A percentile compares a stretch with the other conserved stretches of the same genome.
Evolutionary conservation across 176 grass and related monocot species (phyloP).

Genomic region (Canna indica): DNA sequence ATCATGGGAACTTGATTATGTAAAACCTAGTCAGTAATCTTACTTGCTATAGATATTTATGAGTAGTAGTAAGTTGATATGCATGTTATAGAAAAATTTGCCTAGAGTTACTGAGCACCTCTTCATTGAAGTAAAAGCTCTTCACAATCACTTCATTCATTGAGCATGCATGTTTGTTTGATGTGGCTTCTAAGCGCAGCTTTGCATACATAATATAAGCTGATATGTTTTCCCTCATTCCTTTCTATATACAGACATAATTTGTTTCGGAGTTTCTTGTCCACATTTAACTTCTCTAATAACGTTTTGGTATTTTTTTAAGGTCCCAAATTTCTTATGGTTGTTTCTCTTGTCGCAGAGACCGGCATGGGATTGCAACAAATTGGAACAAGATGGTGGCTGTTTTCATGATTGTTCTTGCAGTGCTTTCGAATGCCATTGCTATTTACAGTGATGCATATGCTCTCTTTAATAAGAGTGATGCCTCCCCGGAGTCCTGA

Average conservation of each 20-base stretch:
- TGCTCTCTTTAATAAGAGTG: slow-evolving; percentile 48
- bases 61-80: not conserved
- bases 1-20: not conserved
- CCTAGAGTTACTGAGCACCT: not conserved
- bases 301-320: no score
- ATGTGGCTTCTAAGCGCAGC: not conserved
- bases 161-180: not conserved
- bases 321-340: not conserved
- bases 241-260: not conserved
- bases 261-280: not conserved
- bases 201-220: not conserved
- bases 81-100: not conserved
- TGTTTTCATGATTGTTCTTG: slow-evolving; percentile 76
- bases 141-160: not conserved
- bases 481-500: slow-evolving; percentile 1
- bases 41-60: not conserved
- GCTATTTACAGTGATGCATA: slow-evolving; percentile 88
- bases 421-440: slow-evolving; percentile 63
- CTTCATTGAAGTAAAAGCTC: not conserved
- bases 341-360: slow-evolving; percentile 35
- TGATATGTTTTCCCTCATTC: not conserved
- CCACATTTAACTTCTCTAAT: not conserved
- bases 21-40: not conserved
- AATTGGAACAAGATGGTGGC: slow-evolving; percentile 64
- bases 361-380: slow-evolving; percentile 50